Base-by-base conservation (phyloP, 2,329 filamentous ascomycete species). In the Corinectria fuckeliana region DNA sequence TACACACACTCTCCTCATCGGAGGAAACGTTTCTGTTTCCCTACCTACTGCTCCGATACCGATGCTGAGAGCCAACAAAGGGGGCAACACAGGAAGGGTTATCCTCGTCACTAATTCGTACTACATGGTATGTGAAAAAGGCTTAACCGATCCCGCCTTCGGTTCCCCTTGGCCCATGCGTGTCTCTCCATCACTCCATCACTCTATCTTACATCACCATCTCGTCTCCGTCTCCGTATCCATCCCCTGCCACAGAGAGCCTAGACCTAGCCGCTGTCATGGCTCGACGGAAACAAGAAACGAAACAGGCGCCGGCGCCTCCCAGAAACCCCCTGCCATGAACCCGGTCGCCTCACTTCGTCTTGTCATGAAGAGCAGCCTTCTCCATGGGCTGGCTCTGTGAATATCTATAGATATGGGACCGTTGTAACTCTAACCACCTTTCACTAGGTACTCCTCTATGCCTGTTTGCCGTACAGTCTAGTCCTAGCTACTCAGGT, bases 241-340 rank as follows among this genome's bases (percentile, higher is more conserved):
- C 41, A 41, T 21, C 20, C 49, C 45, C 54, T 52, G 36, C 53
- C 57, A 42, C 50, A 58, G 39, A 54, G 58, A 30, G 25, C 55
- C 64, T 36, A 4, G n/a, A 36, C 32, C 32, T 68, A 68, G 61
- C 63, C 67, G 67, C 67, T 66, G 58, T 66, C 61, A 64, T 54
- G 64, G 56, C 64, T 28, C 21, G 55, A 53, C 51, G 60, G 59
- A 67, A 69, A 67, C 67, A 65, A 62, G 59, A 69, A 69, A 69
- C 67, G 67, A 69, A 69, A 69, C 67, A 69, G 67, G 51, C 67
- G 67, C 67, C 50, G 60, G 67, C 67, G 67, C 67, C 67, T 69
- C 67, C 58, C 51, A 42, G n/a, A 20, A 47, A 50, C 60, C 41
- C 61, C 59, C 65, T 58, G 58, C 38, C 41, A 50, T 49, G 25